Base-by-base conservation (phyloP, 805 yeast genomes). In the Yamadazyma kitorensis region DNA sequence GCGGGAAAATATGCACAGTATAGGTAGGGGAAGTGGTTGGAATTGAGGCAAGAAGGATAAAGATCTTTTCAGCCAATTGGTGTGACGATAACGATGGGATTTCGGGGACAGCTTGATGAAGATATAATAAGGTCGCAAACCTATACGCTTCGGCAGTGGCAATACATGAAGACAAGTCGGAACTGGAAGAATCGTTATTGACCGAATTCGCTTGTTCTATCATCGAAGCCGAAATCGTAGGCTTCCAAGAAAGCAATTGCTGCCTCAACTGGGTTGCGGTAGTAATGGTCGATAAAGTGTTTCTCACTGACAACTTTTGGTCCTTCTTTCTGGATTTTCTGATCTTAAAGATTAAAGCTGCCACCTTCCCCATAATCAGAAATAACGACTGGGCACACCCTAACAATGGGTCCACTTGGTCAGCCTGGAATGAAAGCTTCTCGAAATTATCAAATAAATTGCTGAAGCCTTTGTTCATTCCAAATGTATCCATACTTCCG, bases 81-180 rank as follows among this genome's bases (percentile, higher is more conserved):
- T 70, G 77, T 1, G 82, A 71, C 6, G 76, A 54, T 24, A 61
- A 51, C 6, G 77, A 72, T 7, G 83, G 82, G 12, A 80, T 68
- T 43, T 80, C 84, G 0, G 87, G 86, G 4, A 81, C 84, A 1
- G 85, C 81, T 48, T 81, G 86, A 51, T 79, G 84, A 19, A 81
- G 54, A 47, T 76, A 79, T 14, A 80, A 48, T 24, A 81, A 51
- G 0, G 83, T 66, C 1, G 85, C 70, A 51, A 66, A 77, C 24
- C 84, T 51, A 52, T 80, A 81, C 0, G 86, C 81, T 48, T 80
- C 86, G 2, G 86, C 86, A 1, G 86, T 80, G 2, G 85, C 74
- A 17, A 81, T 63, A 38, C 82, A 76, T 7, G 82, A 72, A 4
- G 80, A 58, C 19, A 76, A 49, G 43, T 80, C 86, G 64, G 80